Conservation (phyloP, 108 stramenopile species). For the Skeletonema marinoi region DNA sequence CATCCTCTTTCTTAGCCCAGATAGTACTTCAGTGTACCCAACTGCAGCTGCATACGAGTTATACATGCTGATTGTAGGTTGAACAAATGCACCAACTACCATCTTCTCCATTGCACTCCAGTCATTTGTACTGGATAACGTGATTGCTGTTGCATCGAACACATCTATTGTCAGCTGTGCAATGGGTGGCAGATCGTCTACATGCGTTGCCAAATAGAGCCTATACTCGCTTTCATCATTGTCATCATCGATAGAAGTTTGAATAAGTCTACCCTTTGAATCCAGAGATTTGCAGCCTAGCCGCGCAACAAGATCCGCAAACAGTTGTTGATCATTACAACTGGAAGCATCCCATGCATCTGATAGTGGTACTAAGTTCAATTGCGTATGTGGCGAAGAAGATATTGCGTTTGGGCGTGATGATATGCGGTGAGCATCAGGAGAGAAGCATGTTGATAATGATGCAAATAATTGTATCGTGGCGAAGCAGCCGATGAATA, state of each 20-base stretch:
- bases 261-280: constrained; percentile 18
- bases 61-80: constrained; percentile 69
- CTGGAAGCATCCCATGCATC: constrained; percentile 34
- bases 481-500: constrained; percentile 2
- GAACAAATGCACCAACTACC: constrained; percentile 54
- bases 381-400: neutral
- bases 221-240: constrained; percentile 4
- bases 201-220: constrained; percentile 56
- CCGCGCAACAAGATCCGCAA: constrained; percentile 27
- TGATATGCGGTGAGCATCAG: neutral
- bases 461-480: neutral
- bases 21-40: constrained; percentile 80
- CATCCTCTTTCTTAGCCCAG: constrained; percentile 65
- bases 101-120: constrained; percentile 64
- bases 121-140: constrained; percentile 58
- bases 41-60: constrained; percentile 73
- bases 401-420: neutral
- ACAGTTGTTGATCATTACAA: constrained; percentile 1
- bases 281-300: constrained; percentile 29
- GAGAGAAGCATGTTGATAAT: neutral
- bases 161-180: constrained; percentile 68
- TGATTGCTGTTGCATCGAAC: constrained; percentile 79
- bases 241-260: neutral
- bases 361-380: constrained; percentile 38
- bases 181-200: constrained; percentile 74